These are phyloP conservation scores for Hevea brasiliensis DNA, from an alignment of 345 rosid species.

Conservation along the genomic window DNA sequence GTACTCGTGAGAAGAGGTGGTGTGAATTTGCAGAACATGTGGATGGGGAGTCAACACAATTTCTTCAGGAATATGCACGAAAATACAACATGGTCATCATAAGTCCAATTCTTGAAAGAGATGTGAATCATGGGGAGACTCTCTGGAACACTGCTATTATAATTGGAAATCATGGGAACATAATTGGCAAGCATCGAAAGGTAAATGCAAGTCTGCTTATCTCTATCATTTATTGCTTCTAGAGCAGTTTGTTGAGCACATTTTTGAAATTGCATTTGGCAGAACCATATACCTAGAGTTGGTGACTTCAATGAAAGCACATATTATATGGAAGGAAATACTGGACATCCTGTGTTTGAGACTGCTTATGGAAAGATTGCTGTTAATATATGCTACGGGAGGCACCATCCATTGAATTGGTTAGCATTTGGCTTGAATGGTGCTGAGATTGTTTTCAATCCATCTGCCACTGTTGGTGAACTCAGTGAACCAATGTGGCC, in stretches of 20 bases:
- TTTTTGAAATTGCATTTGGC: conserved; percentile 30
- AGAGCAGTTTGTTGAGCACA: conserved; percentile 3
- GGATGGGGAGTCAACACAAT: conserved; percentile 77
- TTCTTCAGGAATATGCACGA: conserved; percentile 72
- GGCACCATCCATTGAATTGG: conserved; percentile 98
- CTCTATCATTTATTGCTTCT: conserved; percentile 10
- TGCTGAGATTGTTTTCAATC: conserved; percentile 97
- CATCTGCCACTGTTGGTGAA: conserved; percentile 97
- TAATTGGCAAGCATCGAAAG: conserved; percentile 95
- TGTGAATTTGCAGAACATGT: conserved; percentile 95
- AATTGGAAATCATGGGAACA: conserved; percentile 83
- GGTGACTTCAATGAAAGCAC: conserved; percentile 99
- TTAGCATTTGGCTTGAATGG: conserved; percentile 94
- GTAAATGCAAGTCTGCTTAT: conserved; percentile 32
- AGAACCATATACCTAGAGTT: conserved; percentile 97
- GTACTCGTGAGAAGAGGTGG: conserved; percentile 96
- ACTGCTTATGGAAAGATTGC: conserved; percentile 88
- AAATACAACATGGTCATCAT: conserved; percentile 88
- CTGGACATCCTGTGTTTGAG: conserved; percentile 95
- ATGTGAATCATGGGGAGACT: conserved; percentile 82
- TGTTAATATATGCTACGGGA: conserved; percentile 86
- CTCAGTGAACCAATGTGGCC: conserved; percentile 99
- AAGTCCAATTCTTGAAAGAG: conserved; percentile 93
- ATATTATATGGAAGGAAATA: conserved; percentile 97
- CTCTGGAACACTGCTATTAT: conserved; percentile 92